These are phyloP conservation scores for Eremothecium cymbalariae DNA, from an alignment of 1,139 yeast species.

Conservation along the genomic window DNA sequence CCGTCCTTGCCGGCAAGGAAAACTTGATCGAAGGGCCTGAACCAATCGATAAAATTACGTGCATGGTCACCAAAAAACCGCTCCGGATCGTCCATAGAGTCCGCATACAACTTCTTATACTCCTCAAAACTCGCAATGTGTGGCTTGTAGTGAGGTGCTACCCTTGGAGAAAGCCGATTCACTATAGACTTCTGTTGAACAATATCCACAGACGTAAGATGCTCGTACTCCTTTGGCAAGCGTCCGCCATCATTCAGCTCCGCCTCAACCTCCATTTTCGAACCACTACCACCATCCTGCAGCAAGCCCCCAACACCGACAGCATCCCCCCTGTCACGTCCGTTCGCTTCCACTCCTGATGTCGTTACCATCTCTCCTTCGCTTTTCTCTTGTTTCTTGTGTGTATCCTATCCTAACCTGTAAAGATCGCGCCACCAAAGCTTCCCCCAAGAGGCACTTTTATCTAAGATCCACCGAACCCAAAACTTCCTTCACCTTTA, in stretches of 20 bases:
- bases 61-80: constrained; percentile 61
- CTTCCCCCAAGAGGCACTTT: no score
- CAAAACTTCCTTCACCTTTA: no score
- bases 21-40: constrained; percentile 50
- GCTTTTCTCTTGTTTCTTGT: constrained; percentile 3
- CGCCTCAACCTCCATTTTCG: constrained; percentile 7
- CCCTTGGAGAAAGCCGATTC: constrained; percentile 29
- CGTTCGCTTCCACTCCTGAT: constrained; percentile 5
- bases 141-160: constrained; percentile 30
- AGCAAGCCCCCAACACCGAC: no score
- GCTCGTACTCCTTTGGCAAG: constrained; percentile 20
- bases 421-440: no score
- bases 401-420: no score
- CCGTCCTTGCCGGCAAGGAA: constrained; percentile 44
- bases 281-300: neutral
- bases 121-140: constrained; percentile 37
- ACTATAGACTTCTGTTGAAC: constrained; percentile 22
- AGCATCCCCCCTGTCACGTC: neutral
- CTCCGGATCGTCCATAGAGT: constrained; percentile 61
- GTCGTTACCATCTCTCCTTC: constrained; percentile 9
- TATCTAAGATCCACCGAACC: no score
- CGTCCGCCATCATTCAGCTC: neutral
- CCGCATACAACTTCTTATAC: constrained; percentile 51
- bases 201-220: constrained; percentile 23
- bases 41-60: constrained; percentile 51